These are phyloP conservation scores for Xylaria bambusicola DNA, from an alignment of 495 filamentous ascomycete species.

Conservation along the genomic window DNA sequence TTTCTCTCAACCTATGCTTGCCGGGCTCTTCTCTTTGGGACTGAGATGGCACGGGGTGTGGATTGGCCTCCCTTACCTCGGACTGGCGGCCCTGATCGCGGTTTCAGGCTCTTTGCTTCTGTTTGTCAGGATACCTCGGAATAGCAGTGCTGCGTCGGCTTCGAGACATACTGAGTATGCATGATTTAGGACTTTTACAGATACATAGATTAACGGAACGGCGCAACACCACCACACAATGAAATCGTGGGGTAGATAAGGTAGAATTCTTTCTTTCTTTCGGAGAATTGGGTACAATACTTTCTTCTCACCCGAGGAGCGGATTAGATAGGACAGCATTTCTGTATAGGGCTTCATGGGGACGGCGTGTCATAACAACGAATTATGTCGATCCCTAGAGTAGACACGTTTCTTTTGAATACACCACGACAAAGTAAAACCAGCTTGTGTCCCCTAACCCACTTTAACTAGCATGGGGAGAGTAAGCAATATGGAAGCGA, in stretches of 20 bases:
- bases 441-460: no score
- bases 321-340: not conserved
- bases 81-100: constrained; percentile 24
- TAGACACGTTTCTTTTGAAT: no score
- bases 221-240: not conserved
- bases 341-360: no score
- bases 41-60: constrained; percentile 27
- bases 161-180: not conserved
- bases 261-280: not conserved
- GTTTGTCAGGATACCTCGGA: constrained; percentile 29
- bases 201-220: constrained; percentile 1
- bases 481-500: not conserved
- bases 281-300: not conserved
- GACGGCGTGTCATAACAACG: no score
- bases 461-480: not conserved
- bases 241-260: constrained; percentile 5
- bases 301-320: not conserved
- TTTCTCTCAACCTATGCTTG: constrained; percentile 48
- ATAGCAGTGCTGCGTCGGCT: not conserved
- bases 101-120: constrained; percentile 20
- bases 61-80: constrained; percentile 38
- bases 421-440: no score
- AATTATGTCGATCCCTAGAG: no score
- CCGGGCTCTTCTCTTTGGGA: constrained; percentile 32
- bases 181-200: not conserved